Percentiles rank a stretch among this genome's conserved stretches.
phyloP scores from a whole-genome alignment of 2,329 filamentous ascomycete species.

The Microcyclospora pomicola region DNA sequence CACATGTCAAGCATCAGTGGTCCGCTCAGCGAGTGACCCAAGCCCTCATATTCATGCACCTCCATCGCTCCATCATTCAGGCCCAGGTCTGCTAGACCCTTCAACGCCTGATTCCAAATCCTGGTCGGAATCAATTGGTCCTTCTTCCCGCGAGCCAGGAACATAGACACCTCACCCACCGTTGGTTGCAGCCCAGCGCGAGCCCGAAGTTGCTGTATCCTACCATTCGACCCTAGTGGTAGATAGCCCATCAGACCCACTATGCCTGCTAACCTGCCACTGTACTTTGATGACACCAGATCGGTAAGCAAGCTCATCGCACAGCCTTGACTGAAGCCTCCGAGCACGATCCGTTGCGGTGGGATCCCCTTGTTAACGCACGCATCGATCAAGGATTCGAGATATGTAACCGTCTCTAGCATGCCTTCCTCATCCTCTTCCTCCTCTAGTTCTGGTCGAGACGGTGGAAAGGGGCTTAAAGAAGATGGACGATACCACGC shows the following conservation, averaged over 20 bases:
- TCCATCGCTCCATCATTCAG: slow-evolving; percentile 26
- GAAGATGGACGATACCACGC: slow-evolving; percentile 26
- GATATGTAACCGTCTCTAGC: slow-evolving; percentile 25
- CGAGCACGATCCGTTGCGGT: slow-evolving; percentile 30
- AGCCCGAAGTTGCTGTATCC: slow-evolving; percentile 26
- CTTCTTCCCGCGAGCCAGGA: slow-evolving; percentile 33
- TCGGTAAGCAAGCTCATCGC: slow-evolving; percentile 32
- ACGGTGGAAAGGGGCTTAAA: slow-evolving; percentile 16
- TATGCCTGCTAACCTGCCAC: slow-evolving; percentile 28
- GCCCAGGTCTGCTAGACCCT: slow-evolving; percentile 27
- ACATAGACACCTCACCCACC: slow-evolving; percentile 28
- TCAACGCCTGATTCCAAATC: slow-evolving; percentile 29
- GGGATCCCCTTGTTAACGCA: slow-evolving; percentile 29
- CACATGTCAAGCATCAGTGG: slow-evolving; percentile 34
- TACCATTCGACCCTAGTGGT: slow-evolving; percentile 18
- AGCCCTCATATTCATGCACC: slow-evolving; percentile 34
- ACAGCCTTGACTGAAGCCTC: slow-evolving; percentile 37
- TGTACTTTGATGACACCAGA: slow-evolving; percentile 25
- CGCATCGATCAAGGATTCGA: slow-evolving; percentile 30
- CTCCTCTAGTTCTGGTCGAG: slow-evolving; percentile 30
- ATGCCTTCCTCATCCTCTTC: slow-evolving; percentile 35
- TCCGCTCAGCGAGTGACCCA: slow-evolving; percentile 32
- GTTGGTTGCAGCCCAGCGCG: slow-evolving; percentile 22
- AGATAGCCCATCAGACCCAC: slow-evolving; percentile 36
- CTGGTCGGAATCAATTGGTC: slow-evolving; percentile 35